Evolutionary conservation across 495 filamentous ascomycete genomes (phyloP).

Genomic region (Penicillium lividum): DNA sequence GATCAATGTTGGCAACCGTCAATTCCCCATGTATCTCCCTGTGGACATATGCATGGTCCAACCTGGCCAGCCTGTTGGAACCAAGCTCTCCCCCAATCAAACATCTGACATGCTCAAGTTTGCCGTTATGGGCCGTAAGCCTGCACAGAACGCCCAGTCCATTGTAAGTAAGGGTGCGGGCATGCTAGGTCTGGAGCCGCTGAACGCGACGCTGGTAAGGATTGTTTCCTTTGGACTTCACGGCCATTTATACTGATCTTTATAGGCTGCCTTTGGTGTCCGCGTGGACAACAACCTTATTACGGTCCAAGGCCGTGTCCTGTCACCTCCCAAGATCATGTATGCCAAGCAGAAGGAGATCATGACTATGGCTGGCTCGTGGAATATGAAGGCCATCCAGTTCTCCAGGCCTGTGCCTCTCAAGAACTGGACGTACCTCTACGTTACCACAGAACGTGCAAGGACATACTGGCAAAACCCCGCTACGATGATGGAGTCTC

Average conservation of each 20-base stretch:
- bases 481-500: background rate
- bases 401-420: constrained; percentile 42
- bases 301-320: constrained; percentile 64
- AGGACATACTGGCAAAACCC: background rate
- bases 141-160: constrained; percentile 63
- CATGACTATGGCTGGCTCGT: constrained; percentile 38
- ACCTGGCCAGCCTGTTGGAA: constrained; percentile 62
- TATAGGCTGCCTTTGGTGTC: constrained; percentile 54
- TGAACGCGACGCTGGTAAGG: constrained; percentile 30
- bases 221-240: constrained; percentile 10
- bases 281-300: constrained; percentile 54
- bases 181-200: constrained; percentile 46
- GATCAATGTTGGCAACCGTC: constrained; percentile 65
- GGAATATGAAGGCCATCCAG: constrained; percentile 56
- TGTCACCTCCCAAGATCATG: constrained; percentile 52
- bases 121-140: constrained; percentile 58
- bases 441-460: constrained; percentile 11
- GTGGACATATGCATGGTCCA: constrained; percentile 65
- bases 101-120: constrained; percentile 66
- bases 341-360: constrained; percentile 45
- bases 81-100: constrained; percentile 57
- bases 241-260: background rate
- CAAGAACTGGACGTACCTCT: constrained; percentile 41
- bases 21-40: constrained; percentile 64
- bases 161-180: constrained; percentile 58